Evolutionary conservation across 345 rosid species (phyloP).

Genomic region (Eucalyptus microcorys): DNA sequence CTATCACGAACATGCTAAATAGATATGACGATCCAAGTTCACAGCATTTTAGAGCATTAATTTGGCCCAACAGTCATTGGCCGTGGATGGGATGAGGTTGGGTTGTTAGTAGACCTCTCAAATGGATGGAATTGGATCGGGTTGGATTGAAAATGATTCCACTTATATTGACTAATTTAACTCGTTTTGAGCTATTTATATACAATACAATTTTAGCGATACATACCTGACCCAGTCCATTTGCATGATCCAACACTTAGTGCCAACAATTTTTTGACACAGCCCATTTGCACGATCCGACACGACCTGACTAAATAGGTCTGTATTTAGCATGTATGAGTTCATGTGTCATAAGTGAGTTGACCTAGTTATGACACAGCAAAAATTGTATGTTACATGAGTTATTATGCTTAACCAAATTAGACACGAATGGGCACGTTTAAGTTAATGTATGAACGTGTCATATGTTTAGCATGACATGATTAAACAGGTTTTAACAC

Average conservation of each 20-base stretch:
- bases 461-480: not conserved
- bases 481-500: not conserved
- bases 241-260: not conserved
- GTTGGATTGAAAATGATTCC: too few species aligned
- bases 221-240: fast-evolving
- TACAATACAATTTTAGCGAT: too few species aligned
- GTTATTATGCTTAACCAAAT: not conserved
- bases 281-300: fast-evolving
- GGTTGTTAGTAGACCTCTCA: not conserved
- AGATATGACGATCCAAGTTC: not conserved
- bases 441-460: not conserved
- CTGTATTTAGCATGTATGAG: not conserved
- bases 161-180: too few species aligned
- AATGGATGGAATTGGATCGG: too few species aligned
- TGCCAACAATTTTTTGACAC: not conserved
- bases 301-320: not conserved
- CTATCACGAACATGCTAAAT: not conserved
- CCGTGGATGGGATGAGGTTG: not conserved
- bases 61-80: not conserved
- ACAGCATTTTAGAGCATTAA: not conserved
- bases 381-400: not conserved
- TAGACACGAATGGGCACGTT: not conserved
- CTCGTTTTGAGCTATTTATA: too few species aligned
- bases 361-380: too few species aligned
- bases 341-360: too few species aligned